phyloP scores from a whole-genome alignment of 495 filamentous ascomycete genomes.

The Penicillium diatomitis region DNA sequence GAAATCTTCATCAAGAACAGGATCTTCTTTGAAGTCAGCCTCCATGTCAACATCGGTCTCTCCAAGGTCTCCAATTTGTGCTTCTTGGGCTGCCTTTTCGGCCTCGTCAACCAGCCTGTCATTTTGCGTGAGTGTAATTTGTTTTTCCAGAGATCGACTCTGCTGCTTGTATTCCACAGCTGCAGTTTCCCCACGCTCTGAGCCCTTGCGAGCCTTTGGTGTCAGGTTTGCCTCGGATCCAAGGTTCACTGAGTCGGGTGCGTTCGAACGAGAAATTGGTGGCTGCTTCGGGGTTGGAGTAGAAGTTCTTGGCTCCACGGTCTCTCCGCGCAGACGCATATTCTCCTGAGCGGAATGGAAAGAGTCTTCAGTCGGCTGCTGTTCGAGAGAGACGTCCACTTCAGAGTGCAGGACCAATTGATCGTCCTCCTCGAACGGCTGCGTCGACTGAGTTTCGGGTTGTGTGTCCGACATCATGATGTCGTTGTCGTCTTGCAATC shows the following conservation, averaged over 20 bases:
- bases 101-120: neutral
- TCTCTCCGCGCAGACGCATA: constrained; percentile 30
- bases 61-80: constrained; percentile 12
- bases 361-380: constrained; percentile 47
- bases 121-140: constrained; percentile 1
- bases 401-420: constrained; percentile 19
- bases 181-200: constrained; percentile 1
- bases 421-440: constrained; percentile 28
- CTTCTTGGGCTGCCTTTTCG: constrained; percentile 7
- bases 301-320: constrained; percentile 25
- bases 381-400: constrained; percentile 28
- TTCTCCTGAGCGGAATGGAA: constrained; percentile 65
- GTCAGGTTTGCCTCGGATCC: constrained; percentile 10
- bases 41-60: constrained; percentile 14
- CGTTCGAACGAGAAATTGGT: constrained; percentile 3
- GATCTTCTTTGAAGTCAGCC: constrained; percentile 36
- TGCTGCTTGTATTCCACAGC: constrained; percentile 7
- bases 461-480: constrained; percentile 27
- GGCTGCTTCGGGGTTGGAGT: constrained; percentile 17
- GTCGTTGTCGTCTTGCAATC: constrained; percentile 48
- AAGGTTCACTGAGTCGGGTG: constrained; percentile 1
- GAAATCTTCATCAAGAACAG: constrained; percentile 40
- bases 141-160: constrained; percentile 4
- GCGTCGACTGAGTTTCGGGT: constrained; percentile 28
- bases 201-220: constrained; percentile 4